These are phyloP conservation scores for Coemansia sp. DNA, from an alignment of 192 early-diverging fungal genomes.

Conservation along the genomic window DNA sequence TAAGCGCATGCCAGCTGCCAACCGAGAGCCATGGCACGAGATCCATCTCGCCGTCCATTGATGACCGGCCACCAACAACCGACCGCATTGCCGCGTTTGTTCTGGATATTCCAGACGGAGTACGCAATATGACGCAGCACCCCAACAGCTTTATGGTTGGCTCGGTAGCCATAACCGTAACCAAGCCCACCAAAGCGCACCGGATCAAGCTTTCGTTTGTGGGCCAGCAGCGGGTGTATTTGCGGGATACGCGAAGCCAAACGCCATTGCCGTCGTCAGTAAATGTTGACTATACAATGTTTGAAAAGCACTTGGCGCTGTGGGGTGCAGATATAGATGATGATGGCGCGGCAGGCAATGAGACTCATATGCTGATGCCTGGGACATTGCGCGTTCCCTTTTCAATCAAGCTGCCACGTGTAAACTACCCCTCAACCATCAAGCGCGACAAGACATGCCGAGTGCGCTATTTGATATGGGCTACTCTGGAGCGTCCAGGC, in stretches of 20 bases:
- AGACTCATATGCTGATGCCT: conserved; percentile 13
- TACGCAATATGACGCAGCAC: conserved; percentile 38
- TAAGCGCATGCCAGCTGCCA: neutral
- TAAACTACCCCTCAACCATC: conserved; percentile 37
- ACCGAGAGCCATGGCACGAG: neutral
- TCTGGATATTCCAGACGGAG: conserved; percentile 37
- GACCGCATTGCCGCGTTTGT: conserved; percentile 40
- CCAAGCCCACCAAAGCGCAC: conserved; percentile 29
- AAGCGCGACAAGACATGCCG: conserved; percentile 26
- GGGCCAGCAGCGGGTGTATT: conserved; percentile 32
- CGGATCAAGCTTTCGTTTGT: conserved; percentile 26
- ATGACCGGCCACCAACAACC: conserved; percentile 34
- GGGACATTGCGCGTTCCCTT: conserved; percentile 39
- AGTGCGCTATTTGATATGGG: conserved; percentile 36
- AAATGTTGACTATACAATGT: conserved; percentile 22
- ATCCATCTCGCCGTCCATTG: neutral
- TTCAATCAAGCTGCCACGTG: conserved; percentile 24
- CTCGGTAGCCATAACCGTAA: conserved; percentile 37
- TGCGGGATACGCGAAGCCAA: conserved; percentile 15
- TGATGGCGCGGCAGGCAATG: neutral
- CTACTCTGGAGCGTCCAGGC: conserved; percentile 30
- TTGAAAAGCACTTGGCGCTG: conserved; percentile 29
- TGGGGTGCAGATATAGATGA: conserved; percentile 15
- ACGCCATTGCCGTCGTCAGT: conserved; percentile 5
- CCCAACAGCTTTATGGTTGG: conserved; percentile 30